Conservation (phyloP, 1,139 yeast genomes). For the Arxiozyma bovina region DNA sequence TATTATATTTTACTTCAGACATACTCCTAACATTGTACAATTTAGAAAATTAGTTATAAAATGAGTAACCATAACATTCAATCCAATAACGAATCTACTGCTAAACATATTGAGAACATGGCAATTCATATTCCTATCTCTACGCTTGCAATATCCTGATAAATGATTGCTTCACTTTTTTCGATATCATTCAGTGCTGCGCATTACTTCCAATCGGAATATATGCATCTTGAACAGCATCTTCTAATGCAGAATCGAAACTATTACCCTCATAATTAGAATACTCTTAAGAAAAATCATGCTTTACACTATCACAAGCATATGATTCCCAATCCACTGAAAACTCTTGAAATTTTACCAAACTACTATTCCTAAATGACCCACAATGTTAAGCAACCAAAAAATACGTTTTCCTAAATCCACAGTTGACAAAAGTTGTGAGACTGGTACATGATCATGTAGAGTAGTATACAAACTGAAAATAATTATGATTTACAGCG, state of each 20-base stretch:
- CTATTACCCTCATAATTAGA: neutral
- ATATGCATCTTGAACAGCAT: constrained; percentile 2
- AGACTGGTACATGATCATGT: neutral
- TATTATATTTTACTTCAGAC: too few species aligned
- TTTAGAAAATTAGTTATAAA: too few species aligned
- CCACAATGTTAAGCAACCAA: neutral
- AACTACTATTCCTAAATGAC: neutral
- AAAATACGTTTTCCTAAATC: neutral
- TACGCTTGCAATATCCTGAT: constrained; percentile 1
- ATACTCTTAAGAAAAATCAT: neutral
- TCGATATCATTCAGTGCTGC: neutral
- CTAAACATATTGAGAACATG: too few species aligned
- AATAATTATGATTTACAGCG: neutral
- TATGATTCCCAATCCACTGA: neutral
- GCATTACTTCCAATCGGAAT: constrained; percentile 5
- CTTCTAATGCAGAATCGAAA: constrained; percentile 2
- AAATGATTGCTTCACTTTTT: neutral
- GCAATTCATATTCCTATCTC: constrained; percentile 1
- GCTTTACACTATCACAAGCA: constrained; percentile 1
- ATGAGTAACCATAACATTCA: too few species aligned
- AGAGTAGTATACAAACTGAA: neutral
- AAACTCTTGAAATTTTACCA: neutral
- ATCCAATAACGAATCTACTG: too few species aligned
- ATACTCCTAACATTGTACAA: too few species aligned
- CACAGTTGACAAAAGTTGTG: neutral